phyloP scores from a whole-genome alignment of 1,284 basidiomycete genomes.

The Heterobasidion occidentale region DNA sequence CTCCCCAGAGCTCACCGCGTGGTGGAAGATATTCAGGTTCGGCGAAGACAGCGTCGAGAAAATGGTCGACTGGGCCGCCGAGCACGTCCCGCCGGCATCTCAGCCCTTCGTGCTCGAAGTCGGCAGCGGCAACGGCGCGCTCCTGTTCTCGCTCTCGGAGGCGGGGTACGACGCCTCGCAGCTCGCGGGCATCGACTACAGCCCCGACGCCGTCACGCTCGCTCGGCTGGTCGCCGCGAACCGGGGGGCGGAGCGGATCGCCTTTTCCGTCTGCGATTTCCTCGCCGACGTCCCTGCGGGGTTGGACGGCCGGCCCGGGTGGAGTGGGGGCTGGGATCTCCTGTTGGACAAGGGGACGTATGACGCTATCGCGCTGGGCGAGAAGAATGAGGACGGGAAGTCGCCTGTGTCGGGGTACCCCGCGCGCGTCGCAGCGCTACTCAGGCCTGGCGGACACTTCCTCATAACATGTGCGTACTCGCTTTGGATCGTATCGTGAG shows the following conservation, averaged over 20 bases:
- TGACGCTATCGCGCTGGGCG: constrained; percentile 80
- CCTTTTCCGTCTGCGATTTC: constrained; percentile 55
- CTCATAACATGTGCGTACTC: constrained; percentile 72
- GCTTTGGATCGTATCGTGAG: not conserved
- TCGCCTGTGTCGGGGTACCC: constrained; percentile 61
- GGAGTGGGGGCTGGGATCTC: constrained; percentile 48
- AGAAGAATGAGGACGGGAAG: constrained; percentile 46
- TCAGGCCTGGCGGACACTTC: constrained; percentile 67
- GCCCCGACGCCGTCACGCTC: constrained; percentile 60
- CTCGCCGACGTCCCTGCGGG: constrained; percentile 35
- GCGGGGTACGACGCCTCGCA: constrained; percentile 49
- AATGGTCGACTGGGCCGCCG: constrained; percentile 66
- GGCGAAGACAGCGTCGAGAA: constrained; percentile 75
- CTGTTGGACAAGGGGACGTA: constrained; percentile 79
- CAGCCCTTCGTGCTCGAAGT: constrained; percentile 59
- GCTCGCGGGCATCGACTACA: constrained; percentile 81
- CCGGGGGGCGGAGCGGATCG: constrained; percentile 29
- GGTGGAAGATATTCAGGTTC: constrained; percentile 49
- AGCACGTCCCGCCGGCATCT: constrained; percentile 38
- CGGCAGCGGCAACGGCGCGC: constrained; percentile 81
- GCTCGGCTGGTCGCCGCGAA: constrained; percentile 43
- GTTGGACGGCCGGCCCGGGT: constrained; percentile 16
- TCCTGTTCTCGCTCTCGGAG: constrained; percentile 68
- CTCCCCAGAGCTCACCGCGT: not conserved
- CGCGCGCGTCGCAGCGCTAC: constrained; percentile 42